These are phyloP conservation scores for Tolypocladium tundrense DNA, from an alignment of 2,329 filamentous ascomycete species.

Conservation along the genomic window DNA sequence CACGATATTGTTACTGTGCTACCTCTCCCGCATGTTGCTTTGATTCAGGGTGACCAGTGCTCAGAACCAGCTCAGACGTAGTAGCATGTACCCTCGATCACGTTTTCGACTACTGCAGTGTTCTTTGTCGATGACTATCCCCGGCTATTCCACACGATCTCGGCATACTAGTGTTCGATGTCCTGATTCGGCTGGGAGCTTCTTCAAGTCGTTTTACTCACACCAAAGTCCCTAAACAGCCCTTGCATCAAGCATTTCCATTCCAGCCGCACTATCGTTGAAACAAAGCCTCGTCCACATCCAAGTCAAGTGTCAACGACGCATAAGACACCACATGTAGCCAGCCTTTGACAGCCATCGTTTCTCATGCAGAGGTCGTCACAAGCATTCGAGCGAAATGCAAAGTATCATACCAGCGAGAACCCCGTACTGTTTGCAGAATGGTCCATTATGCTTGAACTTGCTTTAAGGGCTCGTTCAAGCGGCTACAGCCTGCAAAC, in stretches of 20 bases:
- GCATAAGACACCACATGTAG: background rate
- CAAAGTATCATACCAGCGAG: background rate
- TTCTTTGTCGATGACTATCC: background rate
- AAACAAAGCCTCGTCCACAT: background rate
- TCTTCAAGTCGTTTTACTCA: background rate
- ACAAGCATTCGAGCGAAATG: no score
- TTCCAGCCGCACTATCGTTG: background rate
- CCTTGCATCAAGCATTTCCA: background rate
- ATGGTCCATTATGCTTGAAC: constrained; percentile 4
- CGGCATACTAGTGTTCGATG: background rate
- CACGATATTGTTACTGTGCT: background rate
- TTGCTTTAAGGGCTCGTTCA: constrained; percentile 2
- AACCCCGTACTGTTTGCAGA: background rate
- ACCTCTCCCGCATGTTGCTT: background rate
- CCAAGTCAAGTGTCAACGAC: background rate
- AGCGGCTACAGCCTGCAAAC: constrained; percentile 2
- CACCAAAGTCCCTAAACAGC: background rate
- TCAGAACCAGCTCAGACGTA: background rate
- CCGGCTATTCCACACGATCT: background rate
- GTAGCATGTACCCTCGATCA: background rate
- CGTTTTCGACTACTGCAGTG: background rate
- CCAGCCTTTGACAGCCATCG: background rate
- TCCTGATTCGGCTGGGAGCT: background rate
- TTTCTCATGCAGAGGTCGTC: background rate
- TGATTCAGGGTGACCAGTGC: background rate